These are phyloP conservation scores for Aspergillus diversus DNA, from an alignment of 495 filamentous ascomycete species.

Conservation along the genomic window DNA sequence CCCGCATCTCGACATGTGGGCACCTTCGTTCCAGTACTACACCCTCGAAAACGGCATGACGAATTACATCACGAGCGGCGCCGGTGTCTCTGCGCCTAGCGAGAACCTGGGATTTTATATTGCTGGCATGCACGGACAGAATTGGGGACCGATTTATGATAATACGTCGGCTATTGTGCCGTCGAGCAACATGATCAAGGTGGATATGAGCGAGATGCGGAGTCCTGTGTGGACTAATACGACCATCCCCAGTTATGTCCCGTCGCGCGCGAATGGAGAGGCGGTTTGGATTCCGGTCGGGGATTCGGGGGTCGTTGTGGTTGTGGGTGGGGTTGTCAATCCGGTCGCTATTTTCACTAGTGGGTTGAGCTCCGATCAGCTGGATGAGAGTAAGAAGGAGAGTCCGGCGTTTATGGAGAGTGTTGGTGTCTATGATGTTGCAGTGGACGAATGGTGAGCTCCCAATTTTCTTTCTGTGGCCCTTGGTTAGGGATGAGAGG, in stretches of 20 bases:
- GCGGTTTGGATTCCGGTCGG: constrained; percentile 73
- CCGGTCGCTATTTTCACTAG: constrained; percentile 41
- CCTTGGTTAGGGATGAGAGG: too few relatives aligned
- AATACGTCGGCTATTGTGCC: constrained; percentile 39
- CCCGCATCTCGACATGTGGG: constrained; percentile 38
- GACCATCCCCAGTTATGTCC: constrained; percentile 54
- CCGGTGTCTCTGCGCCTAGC: constrained; percentile 64
- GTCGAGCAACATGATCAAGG: constrained; percentile 55
- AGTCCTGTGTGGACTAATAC: constrained; percentile 57
- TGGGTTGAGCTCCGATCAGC: constrained; percentile 36
- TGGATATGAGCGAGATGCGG: constrained; percentile 59
- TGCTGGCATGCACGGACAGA: constrained; percentile 57
- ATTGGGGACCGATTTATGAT: constrained; percentile 47
- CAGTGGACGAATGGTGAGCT: constrained; percentile 53
- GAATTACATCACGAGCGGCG: constrained; percentile 67
- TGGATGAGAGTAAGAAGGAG: constrained; percentile 46
- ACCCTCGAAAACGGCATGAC: constrained; percentile 51
- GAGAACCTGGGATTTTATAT: constrained; percentile 78
- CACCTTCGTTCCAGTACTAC: constrained; percentile 39
- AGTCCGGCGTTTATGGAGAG: constrained; percentile 66
- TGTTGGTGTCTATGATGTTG: constrained; percentile 72
- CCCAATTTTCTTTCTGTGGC: too few relatives aligned
- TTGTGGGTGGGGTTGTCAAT: constrained; percentile 67
- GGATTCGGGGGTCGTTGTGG: constrained; percentile 63
- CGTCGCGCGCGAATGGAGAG: constrained; percentile 63